phyloP scores from a whole-genome alignment of 768 basidiomycete genomes.

The Leccinum variicolor region DNA sequence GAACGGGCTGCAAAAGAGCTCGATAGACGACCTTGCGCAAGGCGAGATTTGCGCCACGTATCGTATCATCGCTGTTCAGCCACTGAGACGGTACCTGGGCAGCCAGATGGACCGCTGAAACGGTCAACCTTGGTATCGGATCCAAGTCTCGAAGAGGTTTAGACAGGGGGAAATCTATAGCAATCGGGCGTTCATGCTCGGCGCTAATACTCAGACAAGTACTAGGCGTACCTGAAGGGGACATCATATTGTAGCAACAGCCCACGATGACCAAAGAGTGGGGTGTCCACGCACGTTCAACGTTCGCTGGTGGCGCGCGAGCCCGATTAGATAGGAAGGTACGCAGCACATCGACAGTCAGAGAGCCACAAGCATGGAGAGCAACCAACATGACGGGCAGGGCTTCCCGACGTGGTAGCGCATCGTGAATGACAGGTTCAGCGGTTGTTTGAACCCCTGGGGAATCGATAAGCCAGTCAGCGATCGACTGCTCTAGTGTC shows the following conservation, averaged over 20 bases:
- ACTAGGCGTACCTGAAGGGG: constrained; percentile 39
- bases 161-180: constrained; percentile 57
- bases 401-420: constrained; percentile 3
- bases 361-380: constrained; percentile 73
- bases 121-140: constrained; percentile 22
- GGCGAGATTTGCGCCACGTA: constrained; percentile 43
- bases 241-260: constrained; percentile 77
- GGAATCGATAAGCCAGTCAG: constrained; percentile 47
- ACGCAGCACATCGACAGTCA: constrained; percentile 64
- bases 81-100: constrained; percentile 68
- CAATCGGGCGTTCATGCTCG: constrained; percentile 1
- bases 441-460: not conserved
- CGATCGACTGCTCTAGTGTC: constrained; percentile 43
- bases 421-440: not conserved
- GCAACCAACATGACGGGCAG: constrained; percentile 60
- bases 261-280: constrained; percentile 61
- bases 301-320: constrained; percentile 4
- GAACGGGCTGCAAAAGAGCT: constrained; percentile 48
- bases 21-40: constrained; percentile 71
- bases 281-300: constrained; percentile 42
- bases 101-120: constrained; percentile 61
- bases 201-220: not conserved
- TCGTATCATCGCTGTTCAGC: constrained; percentile 37
- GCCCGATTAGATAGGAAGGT: constrained; percentile 38
- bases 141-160: constrained; percentile 16